phyloP scores from a whole-genome alignment of 164 flowering plant genomes.

The Vitis labrusca region DNA sequence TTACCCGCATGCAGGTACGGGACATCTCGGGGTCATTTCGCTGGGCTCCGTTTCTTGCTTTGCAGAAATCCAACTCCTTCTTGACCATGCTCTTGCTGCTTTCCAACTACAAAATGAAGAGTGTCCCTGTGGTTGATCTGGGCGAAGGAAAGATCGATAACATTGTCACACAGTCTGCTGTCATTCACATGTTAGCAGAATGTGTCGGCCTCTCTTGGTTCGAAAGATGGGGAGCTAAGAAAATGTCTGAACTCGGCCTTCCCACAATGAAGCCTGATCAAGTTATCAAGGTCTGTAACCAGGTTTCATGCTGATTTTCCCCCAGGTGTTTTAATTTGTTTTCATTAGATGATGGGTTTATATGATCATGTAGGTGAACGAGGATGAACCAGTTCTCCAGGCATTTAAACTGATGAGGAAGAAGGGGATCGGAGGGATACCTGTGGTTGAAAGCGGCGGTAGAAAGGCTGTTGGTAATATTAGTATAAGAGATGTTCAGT shows the following conservation, averaged over 20 bases:
- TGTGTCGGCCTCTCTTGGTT: constrained; percentile 97
- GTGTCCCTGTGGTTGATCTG: constrained; percentile 87
- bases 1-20: constrained; percentile 52
- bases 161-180: constrained; percentile 86
- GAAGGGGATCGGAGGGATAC: constrained; percentile 81
- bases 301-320: not conserved
- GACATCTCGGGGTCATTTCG: constrained; percentile 95
- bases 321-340: not conserved
- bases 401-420: constrained; percentile 88
- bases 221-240: constrained; percentile 87
- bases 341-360: not conserved
- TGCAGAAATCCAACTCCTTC: constrained; percentile 78
- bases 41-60: constrained; percentile 99
- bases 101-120: constrained; percentile 97
- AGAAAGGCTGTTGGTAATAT: constrained; percentile 77
- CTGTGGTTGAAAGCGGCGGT: constrained; percentile 68
- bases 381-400: constrained; percentile 88
- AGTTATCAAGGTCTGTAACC: constrained; percentile 52
- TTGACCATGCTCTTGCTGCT: constrained; percentile 89
- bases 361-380: constrained; percentile 56
- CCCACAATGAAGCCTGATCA: constrained; percentile 60
- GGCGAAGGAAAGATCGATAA: constrained; percentile 75
- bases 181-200: constrained; percentile 94
- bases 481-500: constrained; percentile 86
- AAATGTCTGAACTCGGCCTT: constrained; percentile 75